Base-by-base conservation (phyloP, 495 filamentous ascomycete species). In the Hyphodiscus hymeniophilus region DNA sequence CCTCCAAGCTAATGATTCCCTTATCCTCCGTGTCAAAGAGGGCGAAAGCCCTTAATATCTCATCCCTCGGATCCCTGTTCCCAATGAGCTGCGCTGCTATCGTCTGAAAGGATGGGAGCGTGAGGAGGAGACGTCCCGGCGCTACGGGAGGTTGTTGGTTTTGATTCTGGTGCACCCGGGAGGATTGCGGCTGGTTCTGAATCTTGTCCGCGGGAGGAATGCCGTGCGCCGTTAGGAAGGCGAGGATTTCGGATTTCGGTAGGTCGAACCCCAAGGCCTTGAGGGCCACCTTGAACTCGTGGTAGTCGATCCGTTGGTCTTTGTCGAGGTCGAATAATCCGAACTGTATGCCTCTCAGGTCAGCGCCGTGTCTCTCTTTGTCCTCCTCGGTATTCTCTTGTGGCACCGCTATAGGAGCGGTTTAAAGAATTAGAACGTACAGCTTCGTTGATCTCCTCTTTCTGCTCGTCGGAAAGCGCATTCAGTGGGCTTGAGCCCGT, bases 261-360 rank as follows among this genome's bases (percentile, higher is more conserved):
- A 89, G 76, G 45, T 89, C 89, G 75, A 97, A 97, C 55, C 91
- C 91, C 13, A 97, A 81, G 6, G 91, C 91, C 69, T 94, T 92
- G 62, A 96, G 87, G 50, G 92, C 88, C 71, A 96, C 94, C 71
- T 92, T 90, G 63, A 97, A 86, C 66, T 97, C 91, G 66, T 95
- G 90, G 78, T 95, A 96, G 66, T 95, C 90, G 55, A 97, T 88
- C 58, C 85, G 77, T 43, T 80, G 76, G 71, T 97, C 90, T 68
- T 91, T 90, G 75, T 97, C 92, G 49, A 95, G 85, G 66, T 97
- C 91, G 72, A 97, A 97, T 62, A 97, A 85, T 45, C 79, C 81
- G 69, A 97, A 96, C 90, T 96, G 50, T 45, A 35, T 11, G 12
- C 13, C 10, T 40, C 8, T 17, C 20, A 30, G 12, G 21, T 17